Percentiles rank a stretch among this genome's conserved stretches.
Conservation (phyloP, 2,329 filamentous ascomycete genomes). For the Aspergillus quadricinctus region DNA sequence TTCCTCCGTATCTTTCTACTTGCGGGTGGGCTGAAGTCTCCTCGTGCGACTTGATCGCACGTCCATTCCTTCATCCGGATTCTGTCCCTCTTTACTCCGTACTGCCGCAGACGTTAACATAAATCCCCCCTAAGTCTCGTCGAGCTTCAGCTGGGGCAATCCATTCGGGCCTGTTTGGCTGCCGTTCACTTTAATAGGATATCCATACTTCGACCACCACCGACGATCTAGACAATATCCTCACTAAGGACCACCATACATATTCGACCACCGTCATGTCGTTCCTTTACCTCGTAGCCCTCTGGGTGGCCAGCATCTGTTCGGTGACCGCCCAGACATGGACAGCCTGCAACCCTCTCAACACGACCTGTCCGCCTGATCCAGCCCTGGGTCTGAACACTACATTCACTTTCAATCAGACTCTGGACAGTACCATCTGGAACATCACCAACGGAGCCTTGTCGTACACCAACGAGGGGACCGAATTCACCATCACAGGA, state of each 20-base stretch:
- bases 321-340: constrained; percentile 62
- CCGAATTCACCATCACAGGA: constrained; percentile 66
- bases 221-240: constrained; percentile 3
- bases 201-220: not conserved
- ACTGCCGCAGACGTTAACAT: constrained; percentile 2
- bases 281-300: constrained; percentile 21
- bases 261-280: too few relatives aligned
- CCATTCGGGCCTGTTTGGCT: constrained; percentile 3
- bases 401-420: constrained; percentile 61
- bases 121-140: not conserved
- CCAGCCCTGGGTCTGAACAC: constrained; percentile 62
- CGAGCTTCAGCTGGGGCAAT: not conserved
- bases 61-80: constrained; percentile 22
- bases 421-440: constrained; percentile 58
- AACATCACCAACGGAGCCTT: constrained; percentile 65
- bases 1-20: constrained; percentile 4
- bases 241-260: not conserved
- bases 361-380: constrained; percentile 65
- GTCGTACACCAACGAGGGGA: constrained; percentile 59
- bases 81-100: constrained; percentile 9
- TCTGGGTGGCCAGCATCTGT: constrained; percentile 25
- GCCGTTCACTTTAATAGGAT: not conserved
- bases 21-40: constrained; percentile 16
- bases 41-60: constrained; percentile 25
- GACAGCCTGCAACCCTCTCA: constrained; percentile 72